phyloP scores from a whole-genome alignment of 768 basidiomycete genomes.

The Roridomyces roridus region DNA sequence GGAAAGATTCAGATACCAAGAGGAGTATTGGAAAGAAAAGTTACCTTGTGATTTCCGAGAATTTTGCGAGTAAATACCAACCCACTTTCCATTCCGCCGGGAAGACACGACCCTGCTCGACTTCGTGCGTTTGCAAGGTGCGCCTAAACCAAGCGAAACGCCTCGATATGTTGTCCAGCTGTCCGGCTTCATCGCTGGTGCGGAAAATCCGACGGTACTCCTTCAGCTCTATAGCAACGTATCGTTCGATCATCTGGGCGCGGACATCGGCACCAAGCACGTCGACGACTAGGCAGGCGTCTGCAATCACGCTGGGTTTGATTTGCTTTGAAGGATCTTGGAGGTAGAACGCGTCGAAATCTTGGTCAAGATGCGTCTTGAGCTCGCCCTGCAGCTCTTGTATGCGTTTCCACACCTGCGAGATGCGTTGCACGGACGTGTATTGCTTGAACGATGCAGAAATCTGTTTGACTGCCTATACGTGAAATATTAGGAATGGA shows the following conservation, averaged over 20 bases:
- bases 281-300: conserved; percentile 90
- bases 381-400: conserved; percentile 85
- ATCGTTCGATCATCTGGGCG: conserved; percentile 82
- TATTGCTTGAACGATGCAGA: conserved; percentile 82
- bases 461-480: conserved; percentile 87
- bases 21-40: conserved; percentile 8
- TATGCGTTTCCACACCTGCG: conserved; percentile 78
- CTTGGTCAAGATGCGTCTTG: conserved; percentile 80
- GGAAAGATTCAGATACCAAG: background rate
- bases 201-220: conserved; percentile 97
- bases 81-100: conserved; percentile 87
- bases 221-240: conserved; percentile 87
- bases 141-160: conserved; percentile 96
- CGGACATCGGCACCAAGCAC: conserved; percentile 87
- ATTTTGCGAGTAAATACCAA: conserved; percentile 82
- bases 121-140: conserved; percentile 82
- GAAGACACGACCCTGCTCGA: conserved; percentile 85
- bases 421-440: conserved; percentile 75
- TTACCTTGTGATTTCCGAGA: conserved; percentile 90
- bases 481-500: background rate
- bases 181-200: conserved; percentile 92
- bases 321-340: conserved; percentile 76
- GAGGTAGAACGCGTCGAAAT: conserved; percentile 90
- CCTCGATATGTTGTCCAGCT: conserved; percentile 91
- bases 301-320: conserved; percentile 68